These are phyloP conservation scores for Aureobasidium uvarum DNA, from an alignment of 2,329 filamentous ascomycete genomes.

Conservation along the genomic window DNA sequence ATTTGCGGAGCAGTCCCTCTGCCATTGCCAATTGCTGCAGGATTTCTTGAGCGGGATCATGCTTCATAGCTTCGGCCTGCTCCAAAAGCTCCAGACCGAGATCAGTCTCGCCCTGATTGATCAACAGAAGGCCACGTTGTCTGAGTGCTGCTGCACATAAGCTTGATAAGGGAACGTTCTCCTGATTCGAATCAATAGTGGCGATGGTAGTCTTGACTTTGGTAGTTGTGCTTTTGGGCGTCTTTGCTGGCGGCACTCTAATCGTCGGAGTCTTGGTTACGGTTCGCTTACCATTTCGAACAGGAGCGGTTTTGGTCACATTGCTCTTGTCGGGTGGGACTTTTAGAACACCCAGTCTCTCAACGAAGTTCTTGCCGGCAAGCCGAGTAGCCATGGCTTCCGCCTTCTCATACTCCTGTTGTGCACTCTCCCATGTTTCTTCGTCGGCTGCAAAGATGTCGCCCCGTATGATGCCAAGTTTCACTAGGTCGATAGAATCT, in stretches of 20 bases:
- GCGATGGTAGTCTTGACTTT: not conserved
- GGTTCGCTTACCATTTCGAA: not conserved
- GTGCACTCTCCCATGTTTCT: conserved; percentile 6
- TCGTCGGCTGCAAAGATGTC: not conserved
- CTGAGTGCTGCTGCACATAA: conserved; percentile 15
- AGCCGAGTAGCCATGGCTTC: conserved; percentile 16
- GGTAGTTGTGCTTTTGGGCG: not conserved
- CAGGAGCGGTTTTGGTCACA: not conserved
- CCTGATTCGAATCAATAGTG: not conserved
- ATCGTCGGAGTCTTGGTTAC: not conserved
- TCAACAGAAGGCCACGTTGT: conserved; percentile 22
- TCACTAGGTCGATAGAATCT: conserved; percentile 11
- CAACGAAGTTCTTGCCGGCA: not conserved
- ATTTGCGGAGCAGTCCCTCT: conserved; percentile 19
- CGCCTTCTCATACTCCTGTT: conserved; percentile 20
- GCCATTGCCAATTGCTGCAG: conserved; percentile 24
- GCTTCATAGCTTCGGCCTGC: conserved; percentile 15
- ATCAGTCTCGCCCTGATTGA: conserved; percentile 19
- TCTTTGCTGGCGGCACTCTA: not conserved
- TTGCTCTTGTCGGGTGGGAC: not conserved
- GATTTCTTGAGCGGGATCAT: not conserved
- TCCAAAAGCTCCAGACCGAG: conserved; percentile 18
- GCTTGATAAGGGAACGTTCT: conserved; percentile 9
- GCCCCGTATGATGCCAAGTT: not conserved
- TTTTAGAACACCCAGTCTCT: not conserved